Evolutionary conservation across 192 early-diverging fungal species (phyloP).

Genomic region (Entophlyctis luteolus): DNA sequence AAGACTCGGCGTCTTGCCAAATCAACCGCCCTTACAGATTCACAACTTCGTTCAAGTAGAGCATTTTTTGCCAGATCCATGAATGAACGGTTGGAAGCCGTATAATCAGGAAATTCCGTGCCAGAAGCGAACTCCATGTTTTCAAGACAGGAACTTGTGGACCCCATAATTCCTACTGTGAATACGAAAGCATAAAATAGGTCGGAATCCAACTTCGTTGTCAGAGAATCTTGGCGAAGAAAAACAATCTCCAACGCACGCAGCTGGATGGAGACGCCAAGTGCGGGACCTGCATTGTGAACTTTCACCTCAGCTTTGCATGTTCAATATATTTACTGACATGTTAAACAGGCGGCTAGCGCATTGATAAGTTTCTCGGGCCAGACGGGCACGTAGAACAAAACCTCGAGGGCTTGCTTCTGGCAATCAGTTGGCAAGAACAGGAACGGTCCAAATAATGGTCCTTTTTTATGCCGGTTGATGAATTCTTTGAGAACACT

Average conservation of each 20-base stretch:
- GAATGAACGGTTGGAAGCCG: no score
- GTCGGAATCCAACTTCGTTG: not conserved
- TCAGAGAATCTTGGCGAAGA: not conserved
- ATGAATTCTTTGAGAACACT: not conserved
- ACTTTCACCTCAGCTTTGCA: not conserved
- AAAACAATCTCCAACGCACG: conserved; percentile 7
- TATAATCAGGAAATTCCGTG: no score
- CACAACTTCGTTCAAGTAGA: no score
- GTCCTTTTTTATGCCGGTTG: not conserved
- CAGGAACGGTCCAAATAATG: conserved; percentile 8
- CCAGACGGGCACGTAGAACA: conserved; percentile 4
- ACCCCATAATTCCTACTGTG: not conserved
- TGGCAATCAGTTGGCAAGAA: conserved; percentile 2
- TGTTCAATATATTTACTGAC: not conserved
- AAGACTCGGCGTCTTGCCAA: no score
- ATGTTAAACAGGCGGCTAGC: conserved; percentile 2
- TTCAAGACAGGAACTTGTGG: no score
- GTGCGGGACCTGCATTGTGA: not conserved
- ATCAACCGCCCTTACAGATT: no score
- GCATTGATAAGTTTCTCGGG: not conserved
- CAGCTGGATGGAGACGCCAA: not conserved
- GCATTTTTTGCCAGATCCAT: no score
- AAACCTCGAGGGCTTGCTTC: conserved; percentile 2
- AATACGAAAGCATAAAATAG: not conserved
- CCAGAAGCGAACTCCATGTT: no score